Conservation (phyloP, 129 eudicot genomes). For the Oenanthe sinensis region DNA sequence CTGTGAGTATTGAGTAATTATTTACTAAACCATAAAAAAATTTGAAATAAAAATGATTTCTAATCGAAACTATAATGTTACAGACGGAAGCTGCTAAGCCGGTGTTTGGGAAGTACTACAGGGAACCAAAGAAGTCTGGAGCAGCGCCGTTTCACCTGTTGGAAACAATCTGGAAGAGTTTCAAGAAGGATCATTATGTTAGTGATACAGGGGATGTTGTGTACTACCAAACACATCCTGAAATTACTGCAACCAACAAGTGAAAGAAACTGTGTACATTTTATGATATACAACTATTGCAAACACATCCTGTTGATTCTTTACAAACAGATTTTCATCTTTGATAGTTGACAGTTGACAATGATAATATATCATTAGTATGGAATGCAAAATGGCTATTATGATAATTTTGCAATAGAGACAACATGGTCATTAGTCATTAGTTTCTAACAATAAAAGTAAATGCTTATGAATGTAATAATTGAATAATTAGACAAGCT, state of each 20-base stretch:
- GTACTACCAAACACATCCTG: constrained; percentile 24
- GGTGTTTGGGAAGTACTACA: constrained; percentile 24
- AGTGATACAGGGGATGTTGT: constrained; percentile 27
- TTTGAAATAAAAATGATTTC: background rate
- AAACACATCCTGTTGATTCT: background rate
- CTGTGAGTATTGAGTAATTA: constrained; percentile 28
- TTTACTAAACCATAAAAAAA: constrained; percentile 2
- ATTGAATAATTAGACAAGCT: background rate
- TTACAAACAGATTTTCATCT: background rate
- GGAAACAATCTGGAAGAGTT: constrained; percentile 11
- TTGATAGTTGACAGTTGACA: background rate
- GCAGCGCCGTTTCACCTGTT: constrained; percentile 19
- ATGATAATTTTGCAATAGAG: background rate
- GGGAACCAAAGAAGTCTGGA: constrained; percentile 24
- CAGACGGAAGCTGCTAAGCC: constrained; percentile 28
- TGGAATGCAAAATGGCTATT: background rate
- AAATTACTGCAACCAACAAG: background rate
- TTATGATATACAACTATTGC: background rate
- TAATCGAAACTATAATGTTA: background rate
- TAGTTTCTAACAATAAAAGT: background rate
- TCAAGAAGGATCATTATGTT: constrained; percentile 21
- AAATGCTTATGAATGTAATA: too few relatives aligned
- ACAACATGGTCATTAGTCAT: background rate
- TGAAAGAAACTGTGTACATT: constrained; percentile 3
- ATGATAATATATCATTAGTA: background rate